Percentiles rank a stretch among this genome's conserved stretches.
phyloP scores from a whole-genome alignment of 768 basidiomycete species.

The Russula brevipes region DNA sequence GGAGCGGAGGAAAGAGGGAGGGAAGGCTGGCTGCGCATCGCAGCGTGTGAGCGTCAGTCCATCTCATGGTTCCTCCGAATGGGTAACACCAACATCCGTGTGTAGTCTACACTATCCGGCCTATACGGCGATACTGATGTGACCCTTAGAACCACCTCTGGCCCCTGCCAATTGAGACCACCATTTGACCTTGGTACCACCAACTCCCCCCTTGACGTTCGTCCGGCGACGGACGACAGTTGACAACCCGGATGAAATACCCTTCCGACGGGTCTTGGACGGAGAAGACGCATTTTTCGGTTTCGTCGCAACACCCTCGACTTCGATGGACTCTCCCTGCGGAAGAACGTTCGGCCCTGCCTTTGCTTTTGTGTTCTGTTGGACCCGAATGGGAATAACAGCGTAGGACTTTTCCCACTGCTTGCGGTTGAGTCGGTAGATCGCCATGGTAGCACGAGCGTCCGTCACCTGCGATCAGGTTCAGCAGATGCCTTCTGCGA shows the following conservation, averaged over 20 bases:
- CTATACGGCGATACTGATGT: not conserved
- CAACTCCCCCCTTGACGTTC: not conserved
- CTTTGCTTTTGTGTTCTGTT: conserved; percentile 1
- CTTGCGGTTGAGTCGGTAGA: conserved; percentile 77
- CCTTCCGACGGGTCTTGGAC: conserved; percentile 1
- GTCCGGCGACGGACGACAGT: conserved; percentile 11
- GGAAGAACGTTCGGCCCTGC: not conserved
- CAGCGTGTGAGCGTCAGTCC: no score
- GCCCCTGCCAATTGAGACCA: conserved; percentile 17
- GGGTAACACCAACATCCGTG: not conserved
- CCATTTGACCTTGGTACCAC: conserved; percentile 8
- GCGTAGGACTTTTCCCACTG: conserved; percentile 58
- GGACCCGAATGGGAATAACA: conserved; percentile 12
- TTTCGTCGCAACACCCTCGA: not conserved
- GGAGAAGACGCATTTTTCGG: not conserved
- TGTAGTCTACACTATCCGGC: not conserved
- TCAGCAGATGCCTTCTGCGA: not conserved
- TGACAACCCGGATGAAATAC: conserved; percentile 24
- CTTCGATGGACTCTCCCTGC: not conserved
- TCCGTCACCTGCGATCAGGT: conserved; percentile 64
- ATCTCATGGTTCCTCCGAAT: no score
- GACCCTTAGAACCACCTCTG: conserved; percentile 11
- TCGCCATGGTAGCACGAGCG: conserved; percentile 91
- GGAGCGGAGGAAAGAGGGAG: not conserved
- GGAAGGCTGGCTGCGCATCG: not conserved